A percentile compares a stretch with the other conserved stretches of the same genome.
phyloP scores from a whole-genome alignment of 495 filamentous ascomycete species.

The Diplogelasinospora grovesii region DNA sequence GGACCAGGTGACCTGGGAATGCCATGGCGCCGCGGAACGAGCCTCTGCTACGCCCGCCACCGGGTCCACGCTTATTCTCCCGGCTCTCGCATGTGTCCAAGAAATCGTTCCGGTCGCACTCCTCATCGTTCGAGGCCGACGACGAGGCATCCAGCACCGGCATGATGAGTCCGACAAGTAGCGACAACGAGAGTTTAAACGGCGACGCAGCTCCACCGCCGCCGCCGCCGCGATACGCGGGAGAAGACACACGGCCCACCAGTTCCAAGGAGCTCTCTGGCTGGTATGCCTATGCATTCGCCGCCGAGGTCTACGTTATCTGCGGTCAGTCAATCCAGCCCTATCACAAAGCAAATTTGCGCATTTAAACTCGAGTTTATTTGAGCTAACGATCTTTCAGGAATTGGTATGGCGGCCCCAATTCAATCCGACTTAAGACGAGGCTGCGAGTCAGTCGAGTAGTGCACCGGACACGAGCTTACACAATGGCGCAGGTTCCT shows the following conservation, averaged over 20 bases:
- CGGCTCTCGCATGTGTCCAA: constrained; percentile 39
- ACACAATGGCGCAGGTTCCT: constrained; percentile 58
- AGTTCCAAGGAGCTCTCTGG: constrained; percentile 81
- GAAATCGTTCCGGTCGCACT: constrained; percentile 35
- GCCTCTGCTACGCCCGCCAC: constrained; percentile 24
- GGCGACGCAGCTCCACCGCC: constrained; percentile 6
- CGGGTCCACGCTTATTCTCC: constrained; percentile 36
- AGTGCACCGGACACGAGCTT: too few species aligned
- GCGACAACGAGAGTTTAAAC: constrained; percentile 6
- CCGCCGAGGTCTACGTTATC: constrained; percentile 95
- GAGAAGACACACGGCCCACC: constrained; percentile 82
- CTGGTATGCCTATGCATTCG: constrained; percentile 96
- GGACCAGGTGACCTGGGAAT: too few species aligned
- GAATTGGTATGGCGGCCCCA: constrained; percentile 16
- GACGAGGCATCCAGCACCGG: constrained; percentile 48
- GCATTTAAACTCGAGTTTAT: too few species aligned
- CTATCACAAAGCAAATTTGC: too few species aligned
- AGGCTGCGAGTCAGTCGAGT: too few species aligned
- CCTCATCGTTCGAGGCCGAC: constrained; percentile 54
- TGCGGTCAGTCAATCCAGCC: constrained; percentile 57
- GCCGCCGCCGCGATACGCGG: constrained; percentile 47
- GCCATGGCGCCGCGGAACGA: constrained; percentile 31
- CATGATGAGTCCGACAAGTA: constrained; percentile 21
- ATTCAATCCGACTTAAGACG: too few species aligned
- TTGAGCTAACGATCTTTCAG: too few species aligned